Evolutionary conservation across 768 basidiomycete genomes (phyloP).

Genomic region (Calocera viscosa): DNA sequence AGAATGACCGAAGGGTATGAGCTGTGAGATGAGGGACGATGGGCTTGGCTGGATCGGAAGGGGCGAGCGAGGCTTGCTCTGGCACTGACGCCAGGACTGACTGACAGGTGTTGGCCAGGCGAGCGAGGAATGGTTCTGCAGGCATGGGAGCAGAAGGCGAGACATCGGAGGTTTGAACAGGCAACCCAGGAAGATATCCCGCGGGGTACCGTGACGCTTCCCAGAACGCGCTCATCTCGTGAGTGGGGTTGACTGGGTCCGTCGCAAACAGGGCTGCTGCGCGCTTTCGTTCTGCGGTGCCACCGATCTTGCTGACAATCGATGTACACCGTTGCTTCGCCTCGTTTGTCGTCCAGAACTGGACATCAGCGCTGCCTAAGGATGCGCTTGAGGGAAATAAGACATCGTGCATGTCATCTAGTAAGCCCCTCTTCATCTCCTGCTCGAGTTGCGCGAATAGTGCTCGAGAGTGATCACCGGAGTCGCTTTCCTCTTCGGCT

Average conservation of each 20-base stretch:
- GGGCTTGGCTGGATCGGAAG: slow-evolving; percentile 5
- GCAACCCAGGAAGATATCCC: slow-evolving; percentile 41
- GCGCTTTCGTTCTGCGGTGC: slow-evolving; percentile 49
- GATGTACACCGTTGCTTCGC: slow-evolving; percentile 57
- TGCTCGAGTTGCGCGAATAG: slow-evolving; percentile 59
- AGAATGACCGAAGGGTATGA: slow-evolving; percentile 65
- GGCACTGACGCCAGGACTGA: slow-evolving; percentile 33
- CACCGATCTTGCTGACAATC: slow-evolving; percentile 75
- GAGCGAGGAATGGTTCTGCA: slow-evolving; percentile 34
- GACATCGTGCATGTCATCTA: slow-evolving; percentile 50
- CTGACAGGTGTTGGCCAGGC: slow-evolving; percentile 42
- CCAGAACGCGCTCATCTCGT: slow-evolving; percentile 42
- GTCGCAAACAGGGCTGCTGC: slow-evolving; percentile 47
- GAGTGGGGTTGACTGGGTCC: slow-evolving; percentile 22
- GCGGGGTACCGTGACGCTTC: slow-evolving; percentile 43
- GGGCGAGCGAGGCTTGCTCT: slow-evolving; percentile 1
- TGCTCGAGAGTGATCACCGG: slow-evolving; percentile 49
- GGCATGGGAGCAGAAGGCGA: slow-evolving; percentile 18
- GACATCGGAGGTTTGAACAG: slow-evolving; percentile 39
- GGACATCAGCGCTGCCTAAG: slow-evolving; percentile 25
- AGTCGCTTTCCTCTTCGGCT: neutral
- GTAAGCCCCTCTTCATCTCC: slow-evolving; percentile 53
- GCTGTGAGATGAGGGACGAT: slow-evolving; percentile 38
- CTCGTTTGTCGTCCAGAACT: slow-evolving; percentile 73
- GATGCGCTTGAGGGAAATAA: slow-evolving; percentile 9